These are phyloP conservation scores for Raphanus sativus DNA, from an alignment of 345 rosid species.

Conservation along the genomic window DNA sequence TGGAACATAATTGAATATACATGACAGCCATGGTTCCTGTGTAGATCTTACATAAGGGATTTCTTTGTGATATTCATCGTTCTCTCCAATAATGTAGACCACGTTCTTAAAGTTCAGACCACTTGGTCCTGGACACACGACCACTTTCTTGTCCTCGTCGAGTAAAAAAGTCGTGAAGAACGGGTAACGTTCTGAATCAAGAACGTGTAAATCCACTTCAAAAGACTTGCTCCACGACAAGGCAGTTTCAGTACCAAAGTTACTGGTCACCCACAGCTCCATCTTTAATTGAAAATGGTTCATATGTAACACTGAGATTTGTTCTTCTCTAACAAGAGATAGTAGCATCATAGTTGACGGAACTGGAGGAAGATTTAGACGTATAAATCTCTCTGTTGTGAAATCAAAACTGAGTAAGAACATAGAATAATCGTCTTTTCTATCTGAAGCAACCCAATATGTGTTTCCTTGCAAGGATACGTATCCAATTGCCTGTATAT, in stretches of 20 bases:
- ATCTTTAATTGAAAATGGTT: not conserved
- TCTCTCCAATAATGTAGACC: not conserved
- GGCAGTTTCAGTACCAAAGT: not conserved
- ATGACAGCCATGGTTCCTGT: not conserved
- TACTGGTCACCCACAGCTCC: not conserved
- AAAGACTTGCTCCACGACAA: not conserved
- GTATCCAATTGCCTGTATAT: not conserved
- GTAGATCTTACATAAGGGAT: not conserved
- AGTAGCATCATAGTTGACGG: not conserved
- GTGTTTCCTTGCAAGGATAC: not conserved
- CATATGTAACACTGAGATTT: not conserved
- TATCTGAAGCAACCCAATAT: not conserved
- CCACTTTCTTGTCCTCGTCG: not conserved
- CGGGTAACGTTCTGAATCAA: not conserved
- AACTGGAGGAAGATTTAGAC: not conserved
- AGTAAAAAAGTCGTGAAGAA: not conserved
- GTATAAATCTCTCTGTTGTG: not conserved
- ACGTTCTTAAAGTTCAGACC: not conserved
- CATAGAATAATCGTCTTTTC: not conserved
- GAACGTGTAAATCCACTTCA: not conserved
- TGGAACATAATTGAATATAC: not conserved
- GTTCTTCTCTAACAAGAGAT: not conserved
- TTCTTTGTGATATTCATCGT: not conserved
- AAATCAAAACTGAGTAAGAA: slow-evolving; percentile 9
- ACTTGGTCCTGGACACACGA: not conserved